These are phyloP conservation scores for Cyberlindnera euphorbiiphila DNA, from an alignment of 805 yeast species.

Conservation along the genomic window DNA sequence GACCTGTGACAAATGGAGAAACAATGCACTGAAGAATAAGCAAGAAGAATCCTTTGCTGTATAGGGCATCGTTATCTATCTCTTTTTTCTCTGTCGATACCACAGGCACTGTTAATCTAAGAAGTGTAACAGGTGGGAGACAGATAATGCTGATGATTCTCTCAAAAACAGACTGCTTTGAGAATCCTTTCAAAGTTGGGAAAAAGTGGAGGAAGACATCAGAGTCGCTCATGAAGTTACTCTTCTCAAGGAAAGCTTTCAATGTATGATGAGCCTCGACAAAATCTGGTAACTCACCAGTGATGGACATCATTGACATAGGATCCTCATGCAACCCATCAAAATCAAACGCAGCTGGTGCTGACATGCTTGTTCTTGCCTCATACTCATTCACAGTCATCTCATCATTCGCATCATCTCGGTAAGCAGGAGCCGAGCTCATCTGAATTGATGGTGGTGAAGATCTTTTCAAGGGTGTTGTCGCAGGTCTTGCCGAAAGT, in stretches of 20 bases:
- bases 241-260: conserved; percentile 6
- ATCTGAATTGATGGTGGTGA: conserved; percentile 12
- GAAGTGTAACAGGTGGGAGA: conserved; percentile 32
- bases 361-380: conserved; percentile 16
- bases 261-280: conserved; percentile 14
- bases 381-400: conserved; percentile 16
- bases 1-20: conserved; percentile 27
- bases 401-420: conserved; percentile 12
- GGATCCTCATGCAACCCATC: conserved; percentile 10
- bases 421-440: conserved; percentile 22
- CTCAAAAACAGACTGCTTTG: conserved; percentile 25
- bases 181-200: conserved; percentile 32
- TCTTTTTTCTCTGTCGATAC: conserved; percentile 27
- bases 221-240: conserved; percentile 3
- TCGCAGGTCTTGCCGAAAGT: conserved; percentile 3
- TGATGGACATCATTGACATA: conserved; percentile 2
- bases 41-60: conserved; percentile 21
- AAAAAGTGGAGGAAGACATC: conserved; percentile 16
- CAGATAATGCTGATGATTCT: conserved; percentile 30
- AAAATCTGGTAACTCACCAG: conserved; percentile 12
- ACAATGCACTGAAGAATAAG: conserved; percentile 30
- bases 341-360: conserved; percentile 15
- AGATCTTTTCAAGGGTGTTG: neutral
- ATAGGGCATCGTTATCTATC: conserved; percentile 20
- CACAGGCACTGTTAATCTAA: conserved; percentile 36